These are phyloP conservation scores for Apiotrichum mycotoxinovorans DNA, from an alignment of 1,284 basidiomycete species.

Conservation along the genomic window DNA sequence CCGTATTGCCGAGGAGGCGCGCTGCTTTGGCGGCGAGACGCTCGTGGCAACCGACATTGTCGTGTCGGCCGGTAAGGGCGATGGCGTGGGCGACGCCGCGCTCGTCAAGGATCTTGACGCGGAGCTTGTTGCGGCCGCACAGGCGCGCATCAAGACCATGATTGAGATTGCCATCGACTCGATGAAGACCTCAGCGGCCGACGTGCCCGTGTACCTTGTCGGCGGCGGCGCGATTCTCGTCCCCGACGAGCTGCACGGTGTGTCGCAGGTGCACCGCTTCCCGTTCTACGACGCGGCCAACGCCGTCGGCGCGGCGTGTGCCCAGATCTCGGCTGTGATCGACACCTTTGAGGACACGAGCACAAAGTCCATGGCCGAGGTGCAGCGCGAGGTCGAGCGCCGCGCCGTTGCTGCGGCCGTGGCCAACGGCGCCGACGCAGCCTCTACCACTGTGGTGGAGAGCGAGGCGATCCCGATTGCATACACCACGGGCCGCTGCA, in stretches of 20 bases:
- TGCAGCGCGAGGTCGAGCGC: slow-evolving; percentile 48
- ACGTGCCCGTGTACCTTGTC: slow-evolving; percentile 36
- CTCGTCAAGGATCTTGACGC: slow-evolving; percentile 43
- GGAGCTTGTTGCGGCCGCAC: slow-evolving; percentile 40
- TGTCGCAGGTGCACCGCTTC: slow-evolving; percentile 55
- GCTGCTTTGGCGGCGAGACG: slow-evolving; percentile 56
- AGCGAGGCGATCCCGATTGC: slow-evolving; percentile 47
- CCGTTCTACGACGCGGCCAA: slow-evolving; percentile 58
- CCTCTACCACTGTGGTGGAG: slow-evolving; percentile 54
- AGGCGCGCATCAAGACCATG: slow-evolving; percentile 53
- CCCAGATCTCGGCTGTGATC: slow-evolving; percentile 38
- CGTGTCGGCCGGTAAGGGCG: slow-evolving; percentile 47
- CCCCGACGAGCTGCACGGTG: slow-evolving; percentile 53
- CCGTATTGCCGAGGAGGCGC: slow-evolving; percentile 53
- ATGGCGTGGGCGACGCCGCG: slow-evolving; percentile 50
- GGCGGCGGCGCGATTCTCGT: slow-evolving; percentile 39
- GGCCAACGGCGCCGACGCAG: slow-evolving; percentile 52
- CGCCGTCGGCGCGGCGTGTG: slow-evolving; percentile 55
- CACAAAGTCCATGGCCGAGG: slow-evolving; percentile 20
- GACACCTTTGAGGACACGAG: slow-evolving; percentile 39
- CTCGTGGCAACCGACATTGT: slow-evolving; percentile 59
- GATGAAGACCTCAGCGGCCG: slow-evolving; percentile 60
- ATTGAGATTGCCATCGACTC: slow-evolving; percentile 55
- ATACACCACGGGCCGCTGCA: slow-evolving; percentile 33
- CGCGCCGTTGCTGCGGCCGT: slow-evolving; percentile 54